Evolutionary conservation across 805 yeast genomes (phyloP), one percentile per base, ranked within the genome.

Genomic region (Teunomyces cretensis): DNA sequence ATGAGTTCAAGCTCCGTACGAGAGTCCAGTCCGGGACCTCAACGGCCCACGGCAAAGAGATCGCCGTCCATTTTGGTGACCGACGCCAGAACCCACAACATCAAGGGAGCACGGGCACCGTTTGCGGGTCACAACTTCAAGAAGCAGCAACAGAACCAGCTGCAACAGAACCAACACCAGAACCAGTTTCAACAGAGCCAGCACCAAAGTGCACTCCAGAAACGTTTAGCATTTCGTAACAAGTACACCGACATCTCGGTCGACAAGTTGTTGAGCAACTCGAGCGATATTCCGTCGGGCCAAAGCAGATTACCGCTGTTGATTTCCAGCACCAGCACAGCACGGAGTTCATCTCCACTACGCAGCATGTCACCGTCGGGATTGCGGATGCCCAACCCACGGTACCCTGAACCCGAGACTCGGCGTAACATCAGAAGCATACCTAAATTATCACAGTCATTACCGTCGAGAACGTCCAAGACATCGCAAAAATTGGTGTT

Each of bases 1-100:
- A 43, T 43, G 45, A 43, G 33, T 17, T n/a, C 43, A 14, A 36
- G 15, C 14, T 6, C 16, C 6, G 16, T 36, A 13, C 42, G 42
- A 11, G 30, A 37, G 38, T 17, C 42, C 9, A 19, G 19, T 4
- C 35, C 28, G 38, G 28, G 28, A 9, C 38, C 17, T 24, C 28
- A 35, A 19, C 41, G 75, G 46, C 84, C 86, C 3, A 83, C 87
- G 5, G 88, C 96, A 11, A 88, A 87, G 56, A 69, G 97, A 55
- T 88, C 97, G 26, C 97, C 98, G 9, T 88, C 96, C 1, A 91
- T 91, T 58, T 74, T 91, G 46, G 98, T 91, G 31, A 92, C 98
- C 0, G 98, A 91, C 67, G 81, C 88, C 2, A 74, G 98, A 48
- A 76, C 81, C 43, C 70, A 70, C 47, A 72, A 65, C 44, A 64